Conservation (phyloP, 169 alveolate genomes). For the Plasmodium inui region DNA sequence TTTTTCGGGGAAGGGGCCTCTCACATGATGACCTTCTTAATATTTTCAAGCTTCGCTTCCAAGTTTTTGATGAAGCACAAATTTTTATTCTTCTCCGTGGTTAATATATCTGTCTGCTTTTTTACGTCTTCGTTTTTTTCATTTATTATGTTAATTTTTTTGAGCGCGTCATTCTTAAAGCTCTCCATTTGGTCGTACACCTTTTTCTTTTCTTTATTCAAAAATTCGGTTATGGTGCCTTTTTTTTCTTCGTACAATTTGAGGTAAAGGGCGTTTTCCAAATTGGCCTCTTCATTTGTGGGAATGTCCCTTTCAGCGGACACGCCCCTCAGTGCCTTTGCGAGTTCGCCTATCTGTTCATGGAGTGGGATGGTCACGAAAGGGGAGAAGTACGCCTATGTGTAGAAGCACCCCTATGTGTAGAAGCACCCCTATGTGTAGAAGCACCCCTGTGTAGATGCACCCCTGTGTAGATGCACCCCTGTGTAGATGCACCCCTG, state of each 20-base stretch:
- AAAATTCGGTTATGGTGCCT: conserved; percentile 1
- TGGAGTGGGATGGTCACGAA: neutral
- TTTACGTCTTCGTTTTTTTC: conserved; percentile 56
- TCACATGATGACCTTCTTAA: conserved; percentile 31
- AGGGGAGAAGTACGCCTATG: neutral
- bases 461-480: neutral
- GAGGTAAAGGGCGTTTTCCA: neutral
- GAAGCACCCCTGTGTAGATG: neutral
- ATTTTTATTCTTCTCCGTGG: conserved; percentile 26
- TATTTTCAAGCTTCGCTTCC: conserved; percentile 36
- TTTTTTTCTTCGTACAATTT: conserved; percentile 41
- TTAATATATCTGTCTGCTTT: conserved; percentile 43
- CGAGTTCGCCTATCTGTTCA: conserved; percentile 38
- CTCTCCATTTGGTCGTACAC: conserved; percentile 19
- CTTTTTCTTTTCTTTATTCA: conserved; percentile 34
- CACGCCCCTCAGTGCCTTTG: neutral
- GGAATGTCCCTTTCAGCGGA: neutral
- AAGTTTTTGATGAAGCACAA: conserved; percentile 31
- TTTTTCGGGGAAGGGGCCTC: neutral
- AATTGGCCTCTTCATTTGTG: conserved; percentile 1
- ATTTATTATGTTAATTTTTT: conserved; percentile 41
- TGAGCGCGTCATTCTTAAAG: conserved; percentile 12
- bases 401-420: neutral
- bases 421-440: too few species aligned
- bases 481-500: neutral